phyloP scores from a whole-genome alignment of 768 basidiomycete species.

The Termitomyces sp. region DNA sequence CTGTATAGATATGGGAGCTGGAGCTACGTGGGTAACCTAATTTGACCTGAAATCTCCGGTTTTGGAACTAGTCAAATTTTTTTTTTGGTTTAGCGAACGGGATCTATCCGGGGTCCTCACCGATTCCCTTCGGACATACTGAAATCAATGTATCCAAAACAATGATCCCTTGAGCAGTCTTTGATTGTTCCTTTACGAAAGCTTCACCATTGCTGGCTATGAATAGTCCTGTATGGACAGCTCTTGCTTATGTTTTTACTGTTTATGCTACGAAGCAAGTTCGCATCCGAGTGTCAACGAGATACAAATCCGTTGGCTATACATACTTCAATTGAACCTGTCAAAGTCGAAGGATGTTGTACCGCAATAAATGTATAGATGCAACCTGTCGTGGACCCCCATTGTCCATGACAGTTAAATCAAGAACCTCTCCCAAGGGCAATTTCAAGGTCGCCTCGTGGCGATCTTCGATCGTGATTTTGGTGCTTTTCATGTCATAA shows the following conservation, averaged over 20 bases:
- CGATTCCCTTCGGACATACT: background rate
- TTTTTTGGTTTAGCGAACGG: too few species aligned
- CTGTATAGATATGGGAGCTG: too few species aligned
- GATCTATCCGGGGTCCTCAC: background rate
- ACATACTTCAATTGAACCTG: background rate
- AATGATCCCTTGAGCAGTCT: background rate
- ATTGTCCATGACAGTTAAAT: background rate
- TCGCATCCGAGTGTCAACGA: background rate
- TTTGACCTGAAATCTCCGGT: too few species aligned
- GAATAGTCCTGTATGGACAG: background rate
- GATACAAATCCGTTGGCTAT: background rate
- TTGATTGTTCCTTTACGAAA: background rate
- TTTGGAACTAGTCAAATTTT: too few species aligned
- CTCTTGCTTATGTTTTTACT: background rate
- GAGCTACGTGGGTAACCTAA: too few species aligned
- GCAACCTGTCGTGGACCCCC: background rate
- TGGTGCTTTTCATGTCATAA: background rate
- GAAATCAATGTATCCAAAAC: background rate
- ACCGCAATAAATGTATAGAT: background rate
- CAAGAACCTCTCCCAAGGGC: background rate
- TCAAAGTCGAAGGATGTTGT: background rate
- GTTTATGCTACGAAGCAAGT: too few species aligned
- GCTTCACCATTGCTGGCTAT: background rate
- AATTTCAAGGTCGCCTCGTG: background rate
- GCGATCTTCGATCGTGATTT: background rate